These are phyloP conservation scores for Hordeum vulgare DNA, from an alignment of 176 grass and related monocot species.

Conservation along the genomic window MorexV3_pseudomolecules_assembly NC_058524.1:480554168-480554667, in stretches of 20 bases:
- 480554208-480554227: neutral
- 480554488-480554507: neutral
- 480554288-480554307: slow-evolving; percentile 54
- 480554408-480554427: neutral
- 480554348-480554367: slow-evolving; percentile 67
- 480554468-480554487: no score
- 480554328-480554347: slow-evolving; percentile 68
- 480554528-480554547: neutral
- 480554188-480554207: slow-evolving; percentile 4
- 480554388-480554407: slow-evolving; percentile 76
- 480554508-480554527: neutral
- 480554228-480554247: neutral
- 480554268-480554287: slow-evolving; percentile 46
- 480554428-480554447: neutral
- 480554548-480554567: neutral
- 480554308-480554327: slow-evolving; percentile 57
- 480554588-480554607: neutral
- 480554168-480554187: slow-evolving; percentile 72
- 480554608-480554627: neutral
- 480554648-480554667: neutral
- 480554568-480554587: neutral
- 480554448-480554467: neutral
- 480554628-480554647: neutral
- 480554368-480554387: slow-evolving; percentile 79
- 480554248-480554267: neutral